phyloP scores from a whole-genome alignment of 257 asterid genomes.

The Nicotiana paniculata region DNA sequence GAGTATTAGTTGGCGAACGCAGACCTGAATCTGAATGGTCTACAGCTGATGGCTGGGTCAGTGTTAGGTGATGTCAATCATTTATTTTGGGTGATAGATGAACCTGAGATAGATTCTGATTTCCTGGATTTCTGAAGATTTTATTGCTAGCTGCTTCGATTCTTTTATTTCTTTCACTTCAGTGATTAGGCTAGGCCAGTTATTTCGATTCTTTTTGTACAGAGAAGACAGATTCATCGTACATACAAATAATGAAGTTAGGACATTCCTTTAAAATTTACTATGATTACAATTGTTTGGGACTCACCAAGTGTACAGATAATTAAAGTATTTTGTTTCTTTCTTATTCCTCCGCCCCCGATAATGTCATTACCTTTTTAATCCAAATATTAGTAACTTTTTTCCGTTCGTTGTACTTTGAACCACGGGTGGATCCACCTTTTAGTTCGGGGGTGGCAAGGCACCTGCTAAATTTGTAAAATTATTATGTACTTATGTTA shows the following conservation, averaged over 20 bases:
- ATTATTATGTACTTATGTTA: no score
- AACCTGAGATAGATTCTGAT: not conserved
- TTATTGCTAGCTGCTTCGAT: not conserved
- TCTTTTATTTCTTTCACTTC: not conserved
- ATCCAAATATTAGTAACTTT: no score
- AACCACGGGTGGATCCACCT: no score
- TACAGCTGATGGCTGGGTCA: slow-evolving; percentile 56
- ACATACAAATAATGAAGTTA: not conserved
- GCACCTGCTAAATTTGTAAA: no score
- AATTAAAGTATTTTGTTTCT: no score
- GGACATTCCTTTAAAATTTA: not conserved
- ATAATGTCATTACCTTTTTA: no score
- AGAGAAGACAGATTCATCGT: not conserved
- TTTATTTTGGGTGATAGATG: not conserved
- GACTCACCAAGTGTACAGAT: not conserved
- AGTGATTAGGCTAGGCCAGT: not conserved
- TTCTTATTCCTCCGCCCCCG: no score
- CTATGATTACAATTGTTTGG: not conserved
- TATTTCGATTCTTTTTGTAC: not conserved
- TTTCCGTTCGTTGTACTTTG: no score
- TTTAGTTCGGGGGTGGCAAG: no score
- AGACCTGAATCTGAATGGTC: slow-evolving; percentile 39
- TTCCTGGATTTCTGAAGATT: not conserved
- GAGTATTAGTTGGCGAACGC: slow-evolving; percentile 17
- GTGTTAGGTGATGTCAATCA: slow-evolving; percentile 40